Conservation (phyloP, 805 yeast genomes). For the Sporopachydermia quercuum region DNA sequence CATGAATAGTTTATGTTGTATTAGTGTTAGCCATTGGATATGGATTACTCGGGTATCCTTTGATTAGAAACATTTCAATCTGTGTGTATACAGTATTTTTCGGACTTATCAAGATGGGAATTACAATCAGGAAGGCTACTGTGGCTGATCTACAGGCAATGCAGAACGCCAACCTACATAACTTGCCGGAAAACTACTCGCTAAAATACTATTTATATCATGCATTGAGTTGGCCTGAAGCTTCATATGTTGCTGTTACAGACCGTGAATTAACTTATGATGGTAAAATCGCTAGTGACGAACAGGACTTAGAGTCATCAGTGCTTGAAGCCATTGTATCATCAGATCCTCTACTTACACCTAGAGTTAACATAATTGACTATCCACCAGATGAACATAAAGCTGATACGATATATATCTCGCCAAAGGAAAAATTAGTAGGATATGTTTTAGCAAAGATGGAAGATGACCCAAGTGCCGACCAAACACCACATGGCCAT, state of each 20-base stretch:
- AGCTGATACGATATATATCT: constrained; percentile 50
- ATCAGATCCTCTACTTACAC: too few relatives aligned
- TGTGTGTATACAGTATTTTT: too few relatives aligned
- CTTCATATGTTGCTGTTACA: constrained; percentile 76
- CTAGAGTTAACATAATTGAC: too few relatives aligned
- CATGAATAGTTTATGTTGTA: too few relatives aligned
- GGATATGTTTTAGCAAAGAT: constrained; percentile 93
- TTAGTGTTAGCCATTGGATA: too few relatives aligned
- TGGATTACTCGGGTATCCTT: too few relatives aligned
- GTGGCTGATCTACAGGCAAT: constrained; percentile 80
- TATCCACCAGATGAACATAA: constrained; percentile 18
- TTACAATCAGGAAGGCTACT: constrained; percentile 80
- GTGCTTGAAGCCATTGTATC: too few relatives aligned
- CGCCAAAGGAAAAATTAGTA: constrained; percentile 64
- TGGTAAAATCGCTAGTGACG: constrained; percentile 24
- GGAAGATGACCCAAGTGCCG: constrained; percentile 84
- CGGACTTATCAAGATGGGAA: too few relatives aligned
- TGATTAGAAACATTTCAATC: too few relatives aligned
- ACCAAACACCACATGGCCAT: constrained; percentile 73
- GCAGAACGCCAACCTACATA: constrained; percentile 88
- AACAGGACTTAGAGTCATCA: constrained; percentile 14
- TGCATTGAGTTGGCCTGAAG: constrained; percentile 92
- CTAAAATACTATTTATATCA: constrained; percentile 91
- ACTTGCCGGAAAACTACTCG: constrained; percentile 82
- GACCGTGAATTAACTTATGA: too few relatives aligned